Evolutionary conservation across 306 rosid species (phyloP).

Genomic region (Dalbergia cochinchinensis): DNA sequence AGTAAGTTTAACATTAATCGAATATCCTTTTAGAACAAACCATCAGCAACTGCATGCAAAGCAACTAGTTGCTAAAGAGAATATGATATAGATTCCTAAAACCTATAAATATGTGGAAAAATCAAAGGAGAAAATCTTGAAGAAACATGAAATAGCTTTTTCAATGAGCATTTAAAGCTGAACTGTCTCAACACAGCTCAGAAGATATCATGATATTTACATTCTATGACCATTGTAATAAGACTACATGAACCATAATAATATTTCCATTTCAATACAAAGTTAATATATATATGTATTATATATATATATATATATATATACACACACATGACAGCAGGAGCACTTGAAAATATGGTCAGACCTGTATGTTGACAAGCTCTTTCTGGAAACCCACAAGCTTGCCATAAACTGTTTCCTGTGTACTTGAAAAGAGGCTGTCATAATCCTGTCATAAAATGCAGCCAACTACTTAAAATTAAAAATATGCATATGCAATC

Average conservation of each 20-base stretch:
- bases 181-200: neutral
- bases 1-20: too few species aligned
- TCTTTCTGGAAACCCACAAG: constrained; percentile 74
- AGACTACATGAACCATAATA: neutral
- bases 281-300: too few species aligned
- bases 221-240: constrained; percentile 1
- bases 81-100: neutral
- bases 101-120: constrained; percentile 6
- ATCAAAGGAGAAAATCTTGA: neutral
- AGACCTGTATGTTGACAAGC: constrained; percentile 79
- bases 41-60: neutral
- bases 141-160: neutral
- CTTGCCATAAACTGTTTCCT: constrained; percentile 74
- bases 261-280: neutral
- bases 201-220: neutral
- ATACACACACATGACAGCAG: too few species aligned
- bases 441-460: constrained; percentile 76
- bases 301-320: too few species aligned
- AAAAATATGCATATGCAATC: constrained; percentile 22
- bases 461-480: constrained; percentile 34
- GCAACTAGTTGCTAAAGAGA: neutral
- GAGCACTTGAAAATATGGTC: constrained; percentile 32
- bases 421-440: constrained; percentile 76
- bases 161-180: neutral
- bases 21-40: neutral